Conservation (phyloP, 2,329 filamentous ascomycete species). For the Ampelomyces quisqualis region DNA sequence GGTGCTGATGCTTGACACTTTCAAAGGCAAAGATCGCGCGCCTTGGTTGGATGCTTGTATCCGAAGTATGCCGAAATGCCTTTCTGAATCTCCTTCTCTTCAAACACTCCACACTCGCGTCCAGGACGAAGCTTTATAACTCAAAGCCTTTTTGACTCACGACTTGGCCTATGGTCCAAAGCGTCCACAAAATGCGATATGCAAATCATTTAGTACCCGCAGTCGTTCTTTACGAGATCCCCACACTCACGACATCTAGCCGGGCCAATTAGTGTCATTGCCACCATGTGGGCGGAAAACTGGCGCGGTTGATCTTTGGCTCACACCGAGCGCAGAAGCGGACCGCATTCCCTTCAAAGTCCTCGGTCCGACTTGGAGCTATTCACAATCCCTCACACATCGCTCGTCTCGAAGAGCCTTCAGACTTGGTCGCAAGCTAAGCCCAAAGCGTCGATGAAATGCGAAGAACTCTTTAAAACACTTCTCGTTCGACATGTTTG, state of each 20-base stretch:
- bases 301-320: slow-evolving; percentile 10
- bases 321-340: slow-evolving; percentile 1
- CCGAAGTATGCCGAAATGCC: slow-evolving; percentile 2
- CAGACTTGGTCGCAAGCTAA: neutral
- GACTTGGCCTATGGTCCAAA: neutral
- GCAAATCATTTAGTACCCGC: too few species aligned
- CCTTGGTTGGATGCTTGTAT: neutral
- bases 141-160: neutral
- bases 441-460: slow-evolving; percentile 13
- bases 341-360: slow-evolving; percentile 2
- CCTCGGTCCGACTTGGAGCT: slow-evolving; percentile 11
- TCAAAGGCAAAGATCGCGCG: neutral
- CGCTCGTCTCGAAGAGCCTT: neutral
- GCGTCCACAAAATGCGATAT: slow-evolving; percentile 3
- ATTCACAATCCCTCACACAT: neutral
- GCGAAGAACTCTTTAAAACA: slow-evolving; percentile 15
- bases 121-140: neutral
- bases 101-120: too few species aligned
- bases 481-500: slow-evolving; percentile 4
- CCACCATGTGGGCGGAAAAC: slow-evolving; percentile 1
- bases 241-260: slow-evolving; percentile 1
- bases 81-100: neutral
- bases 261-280: slow-evolving; percentile 3
- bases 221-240: slow-evolving; percentile 3
- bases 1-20: neutral